Base-by-base conservation (phyloP, 768 basidiomycete genomes). In the Termitomyces sp. region DNA sequence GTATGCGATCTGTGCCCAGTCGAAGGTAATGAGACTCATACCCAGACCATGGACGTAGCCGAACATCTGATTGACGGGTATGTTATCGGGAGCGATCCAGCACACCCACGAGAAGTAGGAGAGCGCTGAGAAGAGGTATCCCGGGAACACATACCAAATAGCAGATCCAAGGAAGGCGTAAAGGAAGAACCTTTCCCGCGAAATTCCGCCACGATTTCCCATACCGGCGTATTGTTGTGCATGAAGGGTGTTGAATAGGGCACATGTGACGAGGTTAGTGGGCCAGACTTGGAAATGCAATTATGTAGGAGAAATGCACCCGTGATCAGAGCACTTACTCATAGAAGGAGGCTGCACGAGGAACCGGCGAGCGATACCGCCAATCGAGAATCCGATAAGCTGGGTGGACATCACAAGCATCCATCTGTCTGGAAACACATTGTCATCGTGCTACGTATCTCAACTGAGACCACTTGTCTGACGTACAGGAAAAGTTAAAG, bases 341-440 rank as follows among this genome's bases (percentile, higher is more conserved):
- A 87, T 86, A 0, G 83, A 83, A 3, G 81, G 81, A 7, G 83
- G 88, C 54, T 83, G 77, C 37, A 88, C 90, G 37, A 92, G 77
- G 77, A 91, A 91, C 11, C 90, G 83, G 30, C 86, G 81, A 6
- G 81, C 60, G 74, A 91, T 60, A 61, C 82, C 64, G 74, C 90
- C 90, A 53, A 91, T 82, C 4, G 88, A 90, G 74, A 92, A 92
- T 12, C 91, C 89, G 52, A 91, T 89, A 53, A 90, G 71, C 63
- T 87, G 85, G 1, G 84, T 84, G 30, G 82, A 85, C 71, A 90
- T 82, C 24, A 91, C 85, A 21, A 90, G 70, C 68, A 90, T 80
- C 84, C 88, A 87, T 71, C 89, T 87, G 67, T 90, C 88, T 79
- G 58, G 24, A 40, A 60, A 28, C 2, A 22, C 60, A 32, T 45